Percentiles rank a stretch among this genome's conserved stretches.
These are phyloP conservation scores for Microbotryum lychnidis-dioicae DNA, from an alignment of 1,284 basidiomycete species.

Conservation along the genomic window DNA sequence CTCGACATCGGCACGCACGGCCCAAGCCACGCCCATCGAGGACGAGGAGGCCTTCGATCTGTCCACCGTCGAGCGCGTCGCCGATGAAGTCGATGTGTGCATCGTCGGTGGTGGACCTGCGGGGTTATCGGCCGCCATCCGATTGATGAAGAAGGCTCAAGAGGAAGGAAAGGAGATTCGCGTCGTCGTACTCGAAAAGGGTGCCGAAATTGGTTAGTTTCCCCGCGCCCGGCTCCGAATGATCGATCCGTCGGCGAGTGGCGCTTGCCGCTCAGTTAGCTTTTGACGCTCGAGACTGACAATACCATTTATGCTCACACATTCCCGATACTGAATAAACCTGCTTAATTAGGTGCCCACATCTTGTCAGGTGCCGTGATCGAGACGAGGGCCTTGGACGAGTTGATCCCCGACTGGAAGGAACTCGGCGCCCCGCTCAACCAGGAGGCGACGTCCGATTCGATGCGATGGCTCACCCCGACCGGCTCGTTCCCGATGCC, in stretches of 20 bases:
- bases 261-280: not conserved
- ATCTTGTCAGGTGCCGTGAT: constrained; percentile 94
- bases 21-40: not conserved
- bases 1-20: not conserved
- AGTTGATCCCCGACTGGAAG: constrained; percentile 83
- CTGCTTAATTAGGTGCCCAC: constrained; percentile 61
- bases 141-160: constrained; percentile 84
- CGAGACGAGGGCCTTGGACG: constrained; percentile 83
- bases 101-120: constrained; percentile 95
- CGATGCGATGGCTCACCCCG: constrained; percentile 80
- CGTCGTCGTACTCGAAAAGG: constrained; percentile 93
- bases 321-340: not conserved
- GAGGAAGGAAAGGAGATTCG: constrained; percentile 61
- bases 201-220: constrained; percentile 73
- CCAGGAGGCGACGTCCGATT: constrained; percentile 68
- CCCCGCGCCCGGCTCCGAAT: no score
- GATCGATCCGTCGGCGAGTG: no score
- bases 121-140: constrained; percentile 90
- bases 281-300: not conserved
- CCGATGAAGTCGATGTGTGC: constrained; percentile 89
- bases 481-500: constrained; percentile 72
- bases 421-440: constrained; percentile 55
- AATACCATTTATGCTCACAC: not conserved
- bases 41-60: constrained; percentile 3
- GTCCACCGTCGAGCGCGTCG: constrained; percentile 56